Conservation (phyloP, 2,329 filamentous ascomycete species). For the Alternaria brassicae region DNA sequence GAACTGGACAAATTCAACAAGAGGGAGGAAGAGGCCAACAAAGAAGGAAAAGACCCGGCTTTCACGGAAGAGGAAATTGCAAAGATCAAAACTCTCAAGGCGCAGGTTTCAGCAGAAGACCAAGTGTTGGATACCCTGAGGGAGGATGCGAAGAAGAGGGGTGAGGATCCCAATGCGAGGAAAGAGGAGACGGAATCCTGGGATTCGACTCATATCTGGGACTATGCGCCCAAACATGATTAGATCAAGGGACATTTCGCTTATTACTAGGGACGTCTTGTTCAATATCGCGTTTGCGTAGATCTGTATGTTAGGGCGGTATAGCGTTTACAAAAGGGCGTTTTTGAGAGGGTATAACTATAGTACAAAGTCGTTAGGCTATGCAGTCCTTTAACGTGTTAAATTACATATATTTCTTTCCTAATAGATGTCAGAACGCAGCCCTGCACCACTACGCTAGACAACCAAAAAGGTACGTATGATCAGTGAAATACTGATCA, state of each 20-base stretch:
- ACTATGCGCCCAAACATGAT: constrained; percentile 40
- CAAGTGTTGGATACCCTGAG: constrained; percentile 36
- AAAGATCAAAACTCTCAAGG: constrained; percentile 31
- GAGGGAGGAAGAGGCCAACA: constrained; percentile 44
- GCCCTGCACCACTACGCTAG: no score
- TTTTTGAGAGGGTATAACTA: constrained; percentile 4
- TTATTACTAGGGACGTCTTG: not conserved
- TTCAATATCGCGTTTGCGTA: not conserved
- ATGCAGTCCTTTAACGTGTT: no score
- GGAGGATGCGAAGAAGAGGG: constrained; percentile 43
- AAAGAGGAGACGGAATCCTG: constrained; percentile 46
- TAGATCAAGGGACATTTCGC: not conserved
- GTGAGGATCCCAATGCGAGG: constrained; percentile 40
- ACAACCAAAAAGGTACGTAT: no score
- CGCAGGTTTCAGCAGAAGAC: constrained; percentile 34
- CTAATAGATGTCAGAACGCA: no score
- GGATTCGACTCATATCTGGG: constrained; percentile 46
- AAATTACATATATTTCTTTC: no score
- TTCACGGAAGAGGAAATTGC: constrained; percentile 31
- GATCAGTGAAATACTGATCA: no score
- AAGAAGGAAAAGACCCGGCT: constrained; percentile 32
- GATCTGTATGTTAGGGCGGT: not conserved
- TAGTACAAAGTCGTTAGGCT: no score
- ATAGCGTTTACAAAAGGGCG: constrained; percentile 19
- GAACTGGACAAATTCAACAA: constrained; percentile 52